Evolutionary conservation across 1,284 basidiomycete species (phyloP).

Genomic region (Cutaneotrichosporon cutaneum): DNA sequence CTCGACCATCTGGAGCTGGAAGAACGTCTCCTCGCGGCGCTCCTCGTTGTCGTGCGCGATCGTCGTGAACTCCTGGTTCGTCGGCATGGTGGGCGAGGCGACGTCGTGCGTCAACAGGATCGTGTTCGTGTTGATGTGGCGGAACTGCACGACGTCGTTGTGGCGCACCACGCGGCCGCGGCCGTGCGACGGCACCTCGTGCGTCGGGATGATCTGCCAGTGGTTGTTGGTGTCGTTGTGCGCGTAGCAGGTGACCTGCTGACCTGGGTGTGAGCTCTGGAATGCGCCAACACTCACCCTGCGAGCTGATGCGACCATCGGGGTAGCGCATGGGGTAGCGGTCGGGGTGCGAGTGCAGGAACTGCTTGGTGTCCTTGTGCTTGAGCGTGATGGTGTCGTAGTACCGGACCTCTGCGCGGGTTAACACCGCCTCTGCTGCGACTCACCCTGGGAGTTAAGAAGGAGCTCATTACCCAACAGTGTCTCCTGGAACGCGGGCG

Average conservation of each 20-base stretch:
- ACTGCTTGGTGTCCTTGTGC: constrained; percentile 91
- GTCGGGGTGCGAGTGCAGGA: constrained; percentile 88
- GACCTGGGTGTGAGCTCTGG: constrained; percentile 53
- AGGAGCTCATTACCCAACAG: constrained; percentile 88
- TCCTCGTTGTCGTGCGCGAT: constrained; percentile 66
- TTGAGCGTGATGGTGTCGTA: constrained; percentile 82
- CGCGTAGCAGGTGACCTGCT: constrained; percentile 97
- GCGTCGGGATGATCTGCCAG: constrained; percentile 94
- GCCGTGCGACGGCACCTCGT: constrained; percentile 82
- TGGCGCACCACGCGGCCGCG: constrained; percentile 85
- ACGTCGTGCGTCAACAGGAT: constrained; percentile 93
- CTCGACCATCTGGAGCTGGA: constrained; percentile 71
- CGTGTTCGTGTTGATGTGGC: constrained; percentile 82
- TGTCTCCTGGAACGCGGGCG: constrained; percentile 95
- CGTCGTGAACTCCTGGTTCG: constrained; percentile 98
- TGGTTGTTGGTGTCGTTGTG: constrained; percentile 73
- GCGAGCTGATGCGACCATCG: constrained; percentile 91
- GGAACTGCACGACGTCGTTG: constrained; percentile 81
- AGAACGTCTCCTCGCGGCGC: constrained; percentile 81
- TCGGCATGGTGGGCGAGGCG: constrained; percentile 93
- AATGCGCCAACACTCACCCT: constrained; percentile 55
- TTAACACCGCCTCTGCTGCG: background rate
- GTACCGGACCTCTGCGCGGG: constrained; percentile 77
- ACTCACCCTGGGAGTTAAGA: constrained; percentile 76
- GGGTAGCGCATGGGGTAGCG: constrained; percentile 91